Evolutionary conservation across 108 stramenopile species (phyloP), one percentile per base, ranked within the genome.

Genomic region (Fistulifera pelliculosa): DNA sequence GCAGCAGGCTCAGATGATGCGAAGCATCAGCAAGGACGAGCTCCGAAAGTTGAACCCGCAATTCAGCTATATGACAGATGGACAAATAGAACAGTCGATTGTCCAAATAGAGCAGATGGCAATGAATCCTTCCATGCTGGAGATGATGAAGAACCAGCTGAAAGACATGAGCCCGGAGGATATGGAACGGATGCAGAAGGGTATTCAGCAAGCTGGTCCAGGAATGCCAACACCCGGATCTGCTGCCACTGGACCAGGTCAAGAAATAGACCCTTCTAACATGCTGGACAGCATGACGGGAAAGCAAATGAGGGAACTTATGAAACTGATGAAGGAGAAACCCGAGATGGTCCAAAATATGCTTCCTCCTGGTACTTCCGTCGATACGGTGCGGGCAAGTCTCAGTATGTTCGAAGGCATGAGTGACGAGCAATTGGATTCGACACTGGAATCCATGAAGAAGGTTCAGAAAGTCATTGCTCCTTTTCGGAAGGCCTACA

Each of bases 31-130:
- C 11, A 74, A 75, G 5, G 79, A 70, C 44, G 48, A 61, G 25
- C 57, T 87, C 13, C 79, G 85, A 2, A 52, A 42, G 42, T 71
- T 76, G 41, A 81, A 85, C 44, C 84, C 84, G n/a, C 73, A 73
- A 35, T 47, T 85, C 64, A 74, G 74, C 31, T 39, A 71, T 47
- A 70, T 85, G 74, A 73, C 70, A 7, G 73, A 85, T 54, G 70
- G 58, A 6, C 75, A 81, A 51, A 79, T 85, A 24, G 54, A 69
- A 52, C 53, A 64, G 52, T 70, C 79, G 7, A 74, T 75, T 27
- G 54, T 16, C 1, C 81, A 83, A 56, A 81, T 86, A 67, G 79
- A 83, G 56, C 55, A 54, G 54, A 84, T 85, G 78, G 84, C 84
- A 19, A 51, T 47, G 41, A 73, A 86, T 69, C 87, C 87, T 15